A percentile compares a stretch with the other conserved stretches of the same genome.
phyloP scores from a whole-genome alignment of 768 basidiomycete species.

The Lyophyllum decastes region DNA sequence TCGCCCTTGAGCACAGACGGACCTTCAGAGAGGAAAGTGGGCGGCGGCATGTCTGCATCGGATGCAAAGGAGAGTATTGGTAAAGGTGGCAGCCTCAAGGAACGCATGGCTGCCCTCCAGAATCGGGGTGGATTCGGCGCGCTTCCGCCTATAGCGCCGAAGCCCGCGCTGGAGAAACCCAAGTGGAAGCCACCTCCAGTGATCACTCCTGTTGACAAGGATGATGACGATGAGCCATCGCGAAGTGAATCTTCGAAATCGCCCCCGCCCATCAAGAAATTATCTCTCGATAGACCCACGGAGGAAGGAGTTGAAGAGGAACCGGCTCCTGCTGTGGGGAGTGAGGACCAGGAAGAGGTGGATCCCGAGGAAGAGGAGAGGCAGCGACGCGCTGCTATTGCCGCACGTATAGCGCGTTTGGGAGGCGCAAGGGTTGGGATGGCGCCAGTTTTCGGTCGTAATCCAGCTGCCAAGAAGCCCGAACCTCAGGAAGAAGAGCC shows the following conservation, averaged over 20 bases:
- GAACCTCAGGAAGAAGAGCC: constrained; percentile 18
- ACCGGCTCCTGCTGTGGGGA: constrained; percentile 18
- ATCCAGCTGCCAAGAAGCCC: constrained; percentile 36
- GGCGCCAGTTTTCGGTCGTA: constrained; percentile 67
- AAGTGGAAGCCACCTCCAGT: constrained; percentile 86
- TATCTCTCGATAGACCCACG: constrained; percentile 19
- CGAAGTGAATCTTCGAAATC: constrained; percentile 30
- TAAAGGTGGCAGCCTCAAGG: constrained; percentile 80
- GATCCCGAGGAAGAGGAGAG: constrained; percentile 74
- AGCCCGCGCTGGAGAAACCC: constrained; percentile 66
- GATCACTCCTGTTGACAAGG: constrained; percentile 43
- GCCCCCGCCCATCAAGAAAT: constrained; percentile 29
- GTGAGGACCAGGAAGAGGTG: constrained; percentile 29
- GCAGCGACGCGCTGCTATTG: constrained; percentile 82
- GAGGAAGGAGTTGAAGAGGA: constrained; percentile 20
- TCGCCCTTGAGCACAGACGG: constrained; percentile 30
- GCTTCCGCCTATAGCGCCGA: constrained; percentile 52
- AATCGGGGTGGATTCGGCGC: constrained; percentile 80
- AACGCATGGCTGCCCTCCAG: constrained; percentile 93
- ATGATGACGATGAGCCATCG: constrained; percentile 39
- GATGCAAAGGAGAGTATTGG: constrained; percentile 90
- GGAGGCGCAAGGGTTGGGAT: constrained; percentile 86
- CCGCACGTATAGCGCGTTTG: constrained; percentile 90
- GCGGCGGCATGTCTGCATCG: constrained; percentile 72
- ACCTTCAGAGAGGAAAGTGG: constrained; percentile 27